A percentile compares a stretch with the other conserved stretches of the same genome.
These are phyloP conservation scores for Neurospora terricola DNA, from an alignment of 495 filamentous ascomycete genomes.

Conservation along the genomic window DNA sequence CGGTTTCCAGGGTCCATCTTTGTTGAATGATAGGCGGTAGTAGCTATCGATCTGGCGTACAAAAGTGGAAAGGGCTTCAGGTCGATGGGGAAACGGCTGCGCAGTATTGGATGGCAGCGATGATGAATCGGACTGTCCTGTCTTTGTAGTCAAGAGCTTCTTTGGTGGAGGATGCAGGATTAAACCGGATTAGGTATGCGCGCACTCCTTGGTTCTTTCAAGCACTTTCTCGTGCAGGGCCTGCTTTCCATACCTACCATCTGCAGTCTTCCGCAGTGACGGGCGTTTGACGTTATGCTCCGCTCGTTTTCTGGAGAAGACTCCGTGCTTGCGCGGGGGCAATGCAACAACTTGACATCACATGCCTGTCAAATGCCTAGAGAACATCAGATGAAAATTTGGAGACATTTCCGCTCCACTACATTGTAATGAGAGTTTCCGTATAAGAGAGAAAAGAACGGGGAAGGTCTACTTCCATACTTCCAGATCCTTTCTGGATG, in stretches of 20 bases:
- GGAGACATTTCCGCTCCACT: not conserved
- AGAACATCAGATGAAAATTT: not conserved
- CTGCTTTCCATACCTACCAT: not conserved
- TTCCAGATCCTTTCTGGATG: too few relatives aligned
- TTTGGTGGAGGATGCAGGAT: not conserved
- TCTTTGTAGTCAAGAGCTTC: not conserved
- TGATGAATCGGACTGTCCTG: not conserved
- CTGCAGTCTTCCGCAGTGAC: not conserved
- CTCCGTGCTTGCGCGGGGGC: not conserved
- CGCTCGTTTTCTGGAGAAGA: not conserved
- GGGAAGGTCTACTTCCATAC: too few relatives aligned
- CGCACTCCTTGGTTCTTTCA: not conserved
- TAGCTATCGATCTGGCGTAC: not conserved
- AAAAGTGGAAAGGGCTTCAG: not conserved
- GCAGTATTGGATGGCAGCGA: not conserved
- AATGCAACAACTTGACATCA: not conserved
- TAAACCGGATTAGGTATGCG: not conserved
- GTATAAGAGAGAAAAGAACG: too few relatives aligned
- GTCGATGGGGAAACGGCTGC: not conserved
- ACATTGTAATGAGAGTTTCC: too few relatives aligned
- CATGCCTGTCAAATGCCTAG: not conserved
- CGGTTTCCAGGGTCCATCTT: slow-evolving; percentile 19
- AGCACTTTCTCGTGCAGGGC: not conserved
- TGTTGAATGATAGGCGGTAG: not conserved
- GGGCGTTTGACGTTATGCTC: not conserved